Evolutionary conservation across 768 basidiomycete genomes (phyloP), one percentile per base, ranked within the genome.

Genomic region (Suillus plorans): DNA sequence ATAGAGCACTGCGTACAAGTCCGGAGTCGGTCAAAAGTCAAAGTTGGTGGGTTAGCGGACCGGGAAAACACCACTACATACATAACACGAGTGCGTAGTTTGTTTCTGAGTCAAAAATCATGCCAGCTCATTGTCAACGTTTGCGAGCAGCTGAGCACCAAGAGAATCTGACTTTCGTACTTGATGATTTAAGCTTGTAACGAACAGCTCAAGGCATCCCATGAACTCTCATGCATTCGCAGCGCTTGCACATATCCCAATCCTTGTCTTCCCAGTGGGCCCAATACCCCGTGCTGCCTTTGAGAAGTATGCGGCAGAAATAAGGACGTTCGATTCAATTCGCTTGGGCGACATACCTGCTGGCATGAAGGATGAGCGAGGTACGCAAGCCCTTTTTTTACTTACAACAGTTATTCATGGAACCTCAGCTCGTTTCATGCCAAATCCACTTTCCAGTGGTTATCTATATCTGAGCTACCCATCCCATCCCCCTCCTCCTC

Each of bases 251-350:
- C 92, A 93, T 73, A 81, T 98, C 63, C 88, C 85, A 64, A 85
- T 99, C 57, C 85, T 99, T 22, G 84, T 98, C 65, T 77, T 97
- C 18, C 96, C 97, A 18, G 88, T 98, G 13, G 94, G 94, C 44
- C 77, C 85, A 8, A 91, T 97, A 67, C 80, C 86, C 1, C 82
- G 82, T 49, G 68, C 84, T n/a, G 80, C 84, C 2, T 97, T 92
- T 72, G 87, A 94, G 59, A 83, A 82, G 67, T 94, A 90, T 81
- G 85, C 89, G 5, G 76, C 82, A 39, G 87, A 95, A 69, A 86
- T 99, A 63, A 83, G 87, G 58, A 83, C 83, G 25, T 89, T 95
- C 68, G 87, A 90, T 60, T 80, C 83, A 60, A 84, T 97, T 67
- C 85, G 89, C 60, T 83, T 97, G 37, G 87, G 86, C 41, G 95